These are phyloP conservation scores for Vanderwaltozyma yarrowii DNA, from an alignment of 805 yeast species.

Conservation along the genomic window DNA sequence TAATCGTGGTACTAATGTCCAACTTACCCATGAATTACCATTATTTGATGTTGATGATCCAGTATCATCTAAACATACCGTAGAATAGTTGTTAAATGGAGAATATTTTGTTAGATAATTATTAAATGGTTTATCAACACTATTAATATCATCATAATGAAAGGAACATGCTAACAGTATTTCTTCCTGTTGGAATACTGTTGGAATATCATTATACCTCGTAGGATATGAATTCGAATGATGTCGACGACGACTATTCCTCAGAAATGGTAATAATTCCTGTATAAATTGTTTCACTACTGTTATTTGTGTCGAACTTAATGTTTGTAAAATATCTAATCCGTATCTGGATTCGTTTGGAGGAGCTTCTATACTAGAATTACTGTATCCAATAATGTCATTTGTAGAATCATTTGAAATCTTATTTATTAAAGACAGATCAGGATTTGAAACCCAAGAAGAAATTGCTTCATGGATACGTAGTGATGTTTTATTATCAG, in stretches of 20 bases:
- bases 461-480: background rate
- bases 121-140: background rate
- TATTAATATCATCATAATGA: background rate
- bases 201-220: conserved; percentile 2
- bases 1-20: conserved; percentile 1
- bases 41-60: background rate
- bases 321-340: background rate
- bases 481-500: conserved; percentile 1
- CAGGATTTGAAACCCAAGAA: background rate
- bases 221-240: background rate
- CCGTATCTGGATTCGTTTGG: background rate
- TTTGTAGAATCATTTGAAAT: too few relatives aligned
- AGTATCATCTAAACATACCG: background rate
- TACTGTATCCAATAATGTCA: too few relatives aligned
- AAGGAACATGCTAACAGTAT: conserved; percentile 1
- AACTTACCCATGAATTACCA: conserved; percentile 1
- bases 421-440: background rate
- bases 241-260: conserved; percentile 6
- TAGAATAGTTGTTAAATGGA: background rate
- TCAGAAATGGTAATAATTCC: conserved; percentile 11
- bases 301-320: conserved; percentile 3
- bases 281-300: conserved; percentile 9
- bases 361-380: too few relatives aligned
- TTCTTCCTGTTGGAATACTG: conserved; percentile 3
- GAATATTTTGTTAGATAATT: too few relatives aligned